Base-by-base conservation (phyloP, 768 basidiomycete species). In the Boletus vermiculosoides region DNA sequence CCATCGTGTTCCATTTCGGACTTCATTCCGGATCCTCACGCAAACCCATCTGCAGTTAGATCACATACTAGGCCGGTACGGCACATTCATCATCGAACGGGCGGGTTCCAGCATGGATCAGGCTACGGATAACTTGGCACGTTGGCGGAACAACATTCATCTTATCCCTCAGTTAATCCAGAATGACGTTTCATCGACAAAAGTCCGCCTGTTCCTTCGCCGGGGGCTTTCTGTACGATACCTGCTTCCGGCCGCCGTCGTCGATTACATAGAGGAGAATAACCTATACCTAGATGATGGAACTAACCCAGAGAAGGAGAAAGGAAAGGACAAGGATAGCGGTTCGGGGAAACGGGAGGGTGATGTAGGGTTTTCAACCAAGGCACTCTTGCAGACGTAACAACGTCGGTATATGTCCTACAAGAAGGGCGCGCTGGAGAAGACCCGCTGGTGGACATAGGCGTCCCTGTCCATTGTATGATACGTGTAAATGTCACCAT, bases 151-250 rank as follows among this genome's bases (percentile, higher is more conserved):
- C 69, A 95, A 94, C 68, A 94, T 96, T 58, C 86, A 93, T 67
- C 84, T 98, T 58, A 88, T 97, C 65, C 88, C 90, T 53, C 94
- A 97, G 72, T 81, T 96, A 53, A 96, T 98, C 62, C 94, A 96
- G 75, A 98, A 98, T 69, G 94, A 98, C 69, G 94, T 98, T 45
- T 95, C 93, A 8, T 94, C 91, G 62, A 97, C 95, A 22, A 98
- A 97, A 79, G 93, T 86, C 61, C 86, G 89, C 34, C 71, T 91
- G 31, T 90, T 92, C 75, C 76, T 92, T 51, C 79, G 89, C 65
- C 81, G 89, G 62, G 90, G 90, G 12, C 81, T 93, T 31, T 90
- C 88, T 33, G 85, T 90, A 62, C 86, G 90, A 63, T 99, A 98
- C 74, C 82, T 99, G 41, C 80, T 98, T 49, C 97, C 97, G 11